Conservation (phyloP, 202 grass and related monocot species). For the Carex arenaria region DNA sequence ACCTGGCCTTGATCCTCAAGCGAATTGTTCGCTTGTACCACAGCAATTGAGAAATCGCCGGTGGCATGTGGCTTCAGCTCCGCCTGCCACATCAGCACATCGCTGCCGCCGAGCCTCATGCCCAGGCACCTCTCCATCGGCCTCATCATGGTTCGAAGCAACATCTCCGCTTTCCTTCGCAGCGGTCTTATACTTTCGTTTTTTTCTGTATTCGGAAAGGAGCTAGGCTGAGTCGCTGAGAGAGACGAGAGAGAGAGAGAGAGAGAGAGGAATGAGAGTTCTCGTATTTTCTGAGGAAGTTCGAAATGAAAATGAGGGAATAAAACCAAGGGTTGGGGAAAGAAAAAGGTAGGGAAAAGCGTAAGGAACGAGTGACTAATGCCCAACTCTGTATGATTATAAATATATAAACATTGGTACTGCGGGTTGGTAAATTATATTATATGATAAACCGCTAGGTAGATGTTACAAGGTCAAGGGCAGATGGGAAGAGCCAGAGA, state of each 20-base stretch:
- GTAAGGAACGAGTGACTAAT: background rate
- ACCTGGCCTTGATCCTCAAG: slow-evolving; percentile 98
- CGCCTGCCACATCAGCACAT: slow-evolving; percentile 80
- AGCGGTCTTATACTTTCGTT: background rate
- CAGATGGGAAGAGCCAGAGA: background rate
- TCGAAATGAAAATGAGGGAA: slow-evolving; percentile 2
- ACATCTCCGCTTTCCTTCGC: slow-evolving; percentile 23
- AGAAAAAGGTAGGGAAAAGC: background rate
- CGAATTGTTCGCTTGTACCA: slow-evolving; percentile 65
- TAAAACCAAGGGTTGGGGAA: background rate
- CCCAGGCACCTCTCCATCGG: slow-evolving; percentile 68
- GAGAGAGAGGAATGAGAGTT: background rate
- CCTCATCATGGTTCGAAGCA: slow-evolving; percentile 31
- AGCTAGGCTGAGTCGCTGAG: background rate
- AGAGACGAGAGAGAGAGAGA: background rate
- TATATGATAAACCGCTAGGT: background rate
- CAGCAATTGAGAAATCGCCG: slow-evolving; percentile 93
- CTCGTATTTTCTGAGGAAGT: background rate
- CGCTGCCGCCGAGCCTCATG: slow-evolving; percentile 43
- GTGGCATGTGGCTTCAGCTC: slow-evolving; percentile 81
- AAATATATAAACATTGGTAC: background rate
- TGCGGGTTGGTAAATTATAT: background rate
- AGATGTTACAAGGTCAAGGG: background rate
- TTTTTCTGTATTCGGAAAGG: background rate
- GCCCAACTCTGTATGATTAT: background rate